Evolutionary conservation across 1,139 yeast species (phyloP), one percentile per base, ranked within the genome.

Genomic region (Yamadazyma dendronema): DNA sequence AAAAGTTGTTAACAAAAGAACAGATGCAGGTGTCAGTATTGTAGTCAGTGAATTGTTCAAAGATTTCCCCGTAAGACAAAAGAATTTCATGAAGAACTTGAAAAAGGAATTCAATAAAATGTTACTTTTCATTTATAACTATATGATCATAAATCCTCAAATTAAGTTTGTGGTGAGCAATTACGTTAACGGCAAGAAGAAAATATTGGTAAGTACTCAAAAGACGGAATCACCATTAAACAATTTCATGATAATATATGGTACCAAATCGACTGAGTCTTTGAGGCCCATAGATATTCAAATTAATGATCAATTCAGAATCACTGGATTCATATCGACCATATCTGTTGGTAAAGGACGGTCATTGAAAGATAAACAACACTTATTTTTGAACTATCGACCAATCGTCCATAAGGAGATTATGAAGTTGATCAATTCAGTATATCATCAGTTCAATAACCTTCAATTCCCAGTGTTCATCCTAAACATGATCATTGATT

Each of bases 401-500:
- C 98, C 98, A 0, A 78, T 88, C 3, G 54, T 61, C 1, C 65
- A 82, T 46, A 79, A 81, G 21, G 67, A 68, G 26, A 53, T 90
- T 17, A 50, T 68, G 4, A 84, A 79, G 51, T 62, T 81, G 13
- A 61, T 88, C 16, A 87, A 83, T 48, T 96, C 89, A 38, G 73
- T 77, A 1, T 92, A 87, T 60, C 79, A 77, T 44, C 67, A 69
- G 28, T 87, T 74, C 57, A 90, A 88, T 50, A 74, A 79, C 47
- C 68, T 81, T 4, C 96, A 89, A 52, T 72, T 56, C 38, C 98
- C 98, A 0, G 76, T 79, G n/a, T 69, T 85, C 36, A 65, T 89
- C 1, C 52, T 87, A 2, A 72, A 94, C 56, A 49, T 92, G 25
- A 53, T 54, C 8, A 57, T 88, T 10, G 71, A 74, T 31, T 69